Base-by-base conservation (phyloP, 2,329 filamentous ascomycete species). In the Hawksworthiomyces lignivorus region DNA sequence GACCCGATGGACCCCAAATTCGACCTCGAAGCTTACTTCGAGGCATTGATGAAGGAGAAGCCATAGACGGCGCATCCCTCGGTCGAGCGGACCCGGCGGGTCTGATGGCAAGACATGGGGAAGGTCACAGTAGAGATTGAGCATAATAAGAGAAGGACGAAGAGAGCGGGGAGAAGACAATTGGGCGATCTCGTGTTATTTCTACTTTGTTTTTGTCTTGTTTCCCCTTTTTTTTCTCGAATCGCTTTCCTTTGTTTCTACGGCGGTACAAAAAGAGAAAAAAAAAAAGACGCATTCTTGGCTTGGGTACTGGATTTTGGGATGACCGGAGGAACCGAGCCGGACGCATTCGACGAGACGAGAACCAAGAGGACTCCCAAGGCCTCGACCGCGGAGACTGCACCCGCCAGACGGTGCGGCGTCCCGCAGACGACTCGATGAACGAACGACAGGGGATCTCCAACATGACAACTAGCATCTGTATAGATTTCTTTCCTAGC, bases 1-100 rank as follows among this genome's bases (percentile, higher is more conserved):
- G 60, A 97, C 68, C 83, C 83, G 47, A 78, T 82, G 60, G 80
- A 92, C 70, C 80, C 88, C 60, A 87, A 88, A 60, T 97, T 97
- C 70, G 89, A 98, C 63, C 74, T 97, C 55, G 90, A 97, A 73
- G 81, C 84, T 55, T 87, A 79, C 64, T 68, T 95, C 63, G 75
- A 78, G 57, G 72, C 77, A 55, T 67, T 87, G 55, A 55, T 65
- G 51, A 65, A 70, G 60, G 62, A 73, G 59, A 74, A 64, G 58
- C 62, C 70, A 54, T 76, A 68, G 63, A 26, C 31, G 39, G 24
- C 28, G 32, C 27, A 6, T 26, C 28, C 34, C 3, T 29, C 30
- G 38, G 43, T 36, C 34, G 38, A 29, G 32, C 21, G 36, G 36
- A 30, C 19, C n/a, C n/a, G n/a, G n/a, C n/a, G n/a, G n/a, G n/a